phyloP scores from a whole-genome alignment of 2,329 filamentous ascomycete genomes.

The Penicillium sp. region DNA sequence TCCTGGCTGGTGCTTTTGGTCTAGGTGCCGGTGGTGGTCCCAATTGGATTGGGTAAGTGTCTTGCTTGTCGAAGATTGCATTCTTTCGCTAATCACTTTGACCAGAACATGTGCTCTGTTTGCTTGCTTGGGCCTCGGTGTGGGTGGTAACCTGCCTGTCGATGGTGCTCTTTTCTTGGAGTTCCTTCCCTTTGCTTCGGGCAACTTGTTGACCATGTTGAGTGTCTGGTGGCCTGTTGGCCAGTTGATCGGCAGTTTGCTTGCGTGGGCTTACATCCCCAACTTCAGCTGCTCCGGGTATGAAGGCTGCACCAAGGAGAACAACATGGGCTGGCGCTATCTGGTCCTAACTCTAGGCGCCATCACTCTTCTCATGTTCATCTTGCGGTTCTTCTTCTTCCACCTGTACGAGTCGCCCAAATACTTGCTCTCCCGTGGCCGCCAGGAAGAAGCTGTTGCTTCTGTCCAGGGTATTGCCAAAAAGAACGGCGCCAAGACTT shows the following conservation, averaged over 20 bases:
- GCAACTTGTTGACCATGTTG: constrained; percentile 71
- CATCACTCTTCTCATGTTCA: constrained; percentile 73
- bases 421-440: constrained; percentile 70
- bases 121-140: constrained; percentile 62
- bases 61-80: constrained; percentile 16
- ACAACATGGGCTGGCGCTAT: constrained; percentile 72
- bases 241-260: constrained; percentile 57
- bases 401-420: constrained; percentile 83
- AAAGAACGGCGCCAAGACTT: constrained; percentile 66
- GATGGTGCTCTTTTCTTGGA: constrained; percentile 81
- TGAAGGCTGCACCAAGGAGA: constrained; percentile 48
- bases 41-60: constrained; percentile 58
- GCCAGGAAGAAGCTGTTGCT: constrained; percentile 74
- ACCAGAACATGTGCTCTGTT: constrained; percentile 57
- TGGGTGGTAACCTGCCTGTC: constrained; percentile 73
- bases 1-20: constrained; percentile 73
- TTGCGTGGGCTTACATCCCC: constrained; percentile 68
- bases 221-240: constrained; percentile 84
- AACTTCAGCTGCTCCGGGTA: constrained; percentile 56
- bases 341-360: constrained; percentile 70
- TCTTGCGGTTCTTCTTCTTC: constrained; percentile 75
- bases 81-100: background rate
- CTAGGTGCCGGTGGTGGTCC: constrained; percentile 66
- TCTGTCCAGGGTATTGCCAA: constrained; percentile 75
- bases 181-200: constrained; percentile 70